These are phyloP conservation scores for Teunomyces panamensis DNA, from an alignment of 805 yeast genomes.

Conservation along the genomic window DNA sequence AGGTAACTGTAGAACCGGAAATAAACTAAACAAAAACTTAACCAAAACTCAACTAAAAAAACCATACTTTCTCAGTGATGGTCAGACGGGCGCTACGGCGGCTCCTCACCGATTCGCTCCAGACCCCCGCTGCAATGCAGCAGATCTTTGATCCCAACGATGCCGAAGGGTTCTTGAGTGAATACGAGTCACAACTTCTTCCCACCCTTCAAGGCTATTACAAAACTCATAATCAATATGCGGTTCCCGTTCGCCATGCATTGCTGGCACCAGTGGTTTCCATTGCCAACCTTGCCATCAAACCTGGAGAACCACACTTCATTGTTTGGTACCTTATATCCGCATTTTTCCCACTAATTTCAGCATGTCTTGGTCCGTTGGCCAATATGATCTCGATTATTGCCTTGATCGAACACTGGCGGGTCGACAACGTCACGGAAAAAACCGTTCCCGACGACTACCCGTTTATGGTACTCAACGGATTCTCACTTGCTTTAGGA, in stretches of 20 bases:
- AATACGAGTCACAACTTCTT: neutral
- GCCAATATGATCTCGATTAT: constrained; percentile 72
- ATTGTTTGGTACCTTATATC: constrained; percentile 64
- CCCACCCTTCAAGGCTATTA: neutral
- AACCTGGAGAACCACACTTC: constrained; percentile 37
- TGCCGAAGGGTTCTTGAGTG: neutral
- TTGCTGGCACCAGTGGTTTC: constrained; percentile 31
- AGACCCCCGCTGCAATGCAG: neutral
- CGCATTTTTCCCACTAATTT: constrained; percentile 67
- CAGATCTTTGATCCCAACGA: constrained; percentile 2
- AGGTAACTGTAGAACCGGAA: too few species aligned
- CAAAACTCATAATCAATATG: neutral
- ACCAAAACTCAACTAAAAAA: neutral
- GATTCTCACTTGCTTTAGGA: constrained; percentile 63
- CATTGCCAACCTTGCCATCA: constrained; percentile 27
- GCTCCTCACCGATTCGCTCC: neutral
- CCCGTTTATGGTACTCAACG: constrained; percentile 55
- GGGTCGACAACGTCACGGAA: constrained; percentile 27
- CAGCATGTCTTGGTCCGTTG: constrained; percentile 78
- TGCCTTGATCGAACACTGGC: constrained; percentile 71
- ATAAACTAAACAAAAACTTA: too few species aligned
- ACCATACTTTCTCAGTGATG: neutral
- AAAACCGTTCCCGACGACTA: constrained; percentile 29
- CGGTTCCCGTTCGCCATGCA: constrained; percentile 25
- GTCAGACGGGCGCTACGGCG: neutral